Conservation (phyloP, 495 filamentous ascomycete species). For the Penicillium verhagenii region DNA sequence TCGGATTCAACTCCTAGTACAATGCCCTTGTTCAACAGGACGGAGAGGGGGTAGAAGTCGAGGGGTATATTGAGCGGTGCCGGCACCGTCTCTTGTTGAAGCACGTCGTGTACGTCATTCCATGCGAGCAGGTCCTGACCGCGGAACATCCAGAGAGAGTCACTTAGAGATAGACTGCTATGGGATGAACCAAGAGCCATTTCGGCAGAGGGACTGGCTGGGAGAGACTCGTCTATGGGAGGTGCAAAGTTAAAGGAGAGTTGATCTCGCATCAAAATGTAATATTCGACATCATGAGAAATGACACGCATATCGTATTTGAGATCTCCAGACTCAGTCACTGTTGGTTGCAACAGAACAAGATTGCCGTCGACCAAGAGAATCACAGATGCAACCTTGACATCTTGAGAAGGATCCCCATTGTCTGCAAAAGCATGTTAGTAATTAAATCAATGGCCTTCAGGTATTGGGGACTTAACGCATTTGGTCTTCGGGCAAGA, state of each 20-base stretch:
- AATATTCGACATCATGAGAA: conserved; percentile 94
- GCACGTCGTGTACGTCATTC: conserved; percentile 86
- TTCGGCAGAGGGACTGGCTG: conserved; percentile 52
- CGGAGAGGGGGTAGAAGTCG: conserved; percentile 94
- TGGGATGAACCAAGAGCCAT: conserved; percentile 42
- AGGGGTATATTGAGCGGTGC: conserved; percentile 52
- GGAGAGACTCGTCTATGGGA: conserved; percentile 43
- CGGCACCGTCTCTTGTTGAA: conserved; percentile 53
- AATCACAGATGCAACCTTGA: conserved; percentile 87
- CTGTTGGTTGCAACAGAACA: conserved; percentile 83
- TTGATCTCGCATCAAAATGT: conserved; percentile 86
- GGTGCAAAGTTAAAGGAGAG: conserved; percentile 51
- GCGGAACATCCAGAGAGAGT: conserved; percentile 95
- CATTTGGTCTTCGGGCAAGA: conserved; percentile 87
- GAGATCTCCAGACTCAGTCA: conserved; percentile 69
- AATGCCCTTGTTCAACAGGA: conserved; percentile 80
- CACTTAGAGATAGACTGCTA: conserved; percentile 58
- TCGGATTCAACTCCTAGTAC: conserved; percentile 90
- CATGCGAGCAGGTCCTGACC: conserved; percentile 78
- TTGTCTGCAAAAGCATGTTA: conserved; percentile 55
- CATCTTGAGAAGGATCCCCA: conserved; percentile 94
- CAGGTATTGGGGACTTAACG: conserved; percentile 44
- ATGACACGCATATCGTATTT: conserved; percentile 99
- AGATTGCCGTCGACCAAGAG: conserved; percentile 96
- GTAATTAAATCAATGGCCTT: not conserved